Evolutionary conservation across 768 basidiomycete genomes (phyloP), one percentile per base, ranked within the genome.

Genomic region (Filobasidium wieringae): DNA sequence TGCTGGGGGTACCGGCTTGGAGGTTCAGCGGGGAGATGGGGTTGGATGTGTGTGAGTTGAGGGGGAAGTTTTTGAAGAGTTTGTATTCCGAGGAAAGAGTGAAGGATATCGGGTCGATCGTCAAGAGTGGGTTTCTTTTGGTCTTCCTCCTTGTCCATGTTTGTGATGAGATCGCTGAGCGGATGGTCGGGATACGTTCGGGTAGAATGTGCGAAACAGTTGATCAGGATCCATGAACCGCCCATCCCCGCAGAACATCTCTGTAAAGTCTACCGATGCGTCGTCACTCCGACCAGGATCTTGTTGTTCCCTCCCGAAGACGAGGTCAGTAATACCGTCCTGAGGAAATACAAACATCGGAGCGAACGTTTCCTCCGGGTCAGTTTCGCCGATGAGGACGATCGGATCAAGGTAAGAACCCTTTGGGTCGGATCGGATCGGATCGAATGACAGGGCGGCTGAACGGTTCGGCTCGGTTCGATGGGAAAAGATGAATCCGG

Each of bases 241-340:
- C 24, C 43, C 3, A 22, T 24, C 7, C n/a, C 22, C 14, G 22
- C 43, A 6, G 12, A 11, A 19, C 43, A 47, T 26, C 24, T 47
- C 2, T 47, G 43, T 27, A 47, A 47, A 24, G 43, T 47, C n/a
- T 62, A 59, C 0, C 64, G 68, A 15, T 63, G 65, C 1, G 63
- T 66, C 4, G 64, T 72, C 12, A 73, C 70, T 4, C 72, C 72
- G 7, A 68, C 68, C 1, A 61, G 72, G 27, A 41, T 73, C 0
- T 57, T 73, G 7, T 61, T 72, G 40, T 66, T 67, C 53, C 66
- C 70, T 4, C 65, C 67, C 1, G 66, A 68, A 47, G 63, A 63
- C n/a, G 72, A 73, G 39, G 64, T 68, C 5, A 68, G 66, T 4
- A 73, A 73, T 53, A 64, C 63, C 54, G 70, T 73, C 11, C 69